phyloP scores from a whole-genome alignment of 441 rosid species.

The Gossypium davidsonii region DNA sequence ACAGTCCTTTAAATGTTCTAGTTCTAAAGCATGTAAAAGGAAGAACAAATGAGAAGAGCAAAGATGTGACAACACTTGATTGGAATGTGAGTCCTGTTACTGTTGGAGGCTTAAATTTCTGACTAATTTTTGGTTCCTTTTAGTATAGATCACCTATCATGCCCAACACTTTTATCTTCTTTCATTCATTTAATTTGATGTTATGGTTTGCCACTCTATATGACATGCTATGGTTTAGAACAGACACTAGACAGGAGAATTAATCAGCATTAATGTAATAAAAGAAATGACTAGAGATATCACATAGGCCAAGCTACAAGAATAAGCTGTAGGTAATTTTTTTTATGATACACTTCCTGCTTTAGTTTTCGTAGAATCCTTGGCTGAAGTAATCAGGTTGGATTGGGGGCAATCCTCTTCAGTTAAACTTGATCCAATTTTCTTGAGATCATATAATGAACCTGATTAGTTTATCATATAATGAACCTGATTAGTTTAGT shows the following conservation, averaged over 20 bases:
- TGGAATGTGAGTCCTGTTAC: constrained; percentile 78
- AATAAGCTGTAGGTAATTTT: not conserved
- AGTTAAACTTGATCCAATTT: constrained; percentile 1
- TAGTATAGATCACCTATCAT: not conserved
- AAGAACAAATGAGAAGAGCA: constrained; percentile 90
- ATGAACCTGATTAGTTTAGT: not conserved
- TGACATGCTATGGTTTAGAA: not conserved
- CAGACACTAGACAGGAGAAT: not conserved
- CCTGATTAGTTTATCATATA: not conserved
- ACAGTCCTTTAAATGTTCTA: constrained; percentile 48
- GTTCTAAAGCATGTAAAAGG: constrained; percentile 92
- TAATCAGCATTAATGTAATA: not conserved
- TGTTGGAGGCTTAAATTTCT: constrained; percentile 5
- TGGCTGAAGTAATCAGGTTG: not conserved
- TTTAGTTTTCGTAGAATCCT: not conserved
- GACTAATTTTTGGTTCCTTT: not conserved
- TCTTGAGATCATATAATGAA: not conserved
- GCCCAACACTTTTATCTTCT: not conserved
- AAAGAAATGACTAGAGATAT: not conserved
- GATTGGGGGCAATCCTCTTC: not conserved
- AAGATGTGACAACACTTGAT: constrained; percentile 95
- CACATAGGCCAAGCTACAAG: not conserved
- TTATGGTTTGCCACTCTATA: not conserved
- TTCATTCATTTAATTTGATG: not conserved
- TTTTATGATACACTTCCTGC: not conserved